Evolutionary conservation across 352 stramenopile genomes (phyloP), one percentile per base, ranked within the genome.

Genomic region (Globisporangium carolinianum): DNA sequence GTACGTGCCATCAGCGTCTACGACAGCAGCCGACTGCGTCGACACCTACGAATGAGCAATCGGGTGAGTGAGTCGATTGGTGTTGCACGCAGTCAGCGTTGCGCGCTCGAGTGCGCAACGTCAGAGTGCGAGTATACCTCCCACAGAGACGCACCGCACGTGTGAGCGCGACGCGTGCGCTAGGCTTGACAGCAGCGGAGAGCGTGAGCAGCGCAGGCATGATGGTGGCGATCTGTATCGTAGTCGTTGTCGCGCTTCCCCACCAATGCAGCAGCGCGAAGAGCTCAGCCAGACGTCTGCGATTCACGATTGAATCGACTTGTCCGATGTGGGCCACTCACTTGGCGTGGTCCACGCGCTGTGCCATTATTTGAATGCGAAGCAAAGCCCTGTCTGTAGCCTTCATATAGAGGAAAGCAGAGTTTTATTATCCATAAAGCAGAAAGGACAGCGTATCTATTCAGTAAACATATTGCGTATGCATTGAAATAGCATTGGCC

Each of bases 1-100:
- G 67, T 94, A 94, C 37, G 75, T 58, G 46, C 75, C 75, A 17
- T 79, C 63, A 46, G 61, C 63, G 35, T 59, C 55, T 8, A 55
- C n/a, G 38, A 55, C 47, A 42, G 53, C 41, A 2, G 38, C 51
- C 3, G 53, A 49, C 53, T 65, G 59, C 8, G 59, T 65, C 32
- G 59, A 54, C 32, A 15, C 39, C 57, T 62, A 15, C n/a, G 45
- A 17, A 49, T 15, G n/a, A 49, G 45, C 14, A 14, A n/a, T 17
- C 10, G 15, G 14, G 10, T 47, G 17, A 35, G 45, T 49, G 45
- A 35, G n/a, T 35, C 4, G 45, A 43, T n/a, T 12, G 15, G 4
- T 11, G n/a, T 32, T 32, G 24, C 24, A 3, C 15, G 24, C 15
- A 49, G 3, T 43, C 39, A 3, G 24, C 24, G 24, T 32, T 43